Conservation (phyloP, 495 filamentous ascomycete genomes). For the Cudoniella acicularis region DNA sequence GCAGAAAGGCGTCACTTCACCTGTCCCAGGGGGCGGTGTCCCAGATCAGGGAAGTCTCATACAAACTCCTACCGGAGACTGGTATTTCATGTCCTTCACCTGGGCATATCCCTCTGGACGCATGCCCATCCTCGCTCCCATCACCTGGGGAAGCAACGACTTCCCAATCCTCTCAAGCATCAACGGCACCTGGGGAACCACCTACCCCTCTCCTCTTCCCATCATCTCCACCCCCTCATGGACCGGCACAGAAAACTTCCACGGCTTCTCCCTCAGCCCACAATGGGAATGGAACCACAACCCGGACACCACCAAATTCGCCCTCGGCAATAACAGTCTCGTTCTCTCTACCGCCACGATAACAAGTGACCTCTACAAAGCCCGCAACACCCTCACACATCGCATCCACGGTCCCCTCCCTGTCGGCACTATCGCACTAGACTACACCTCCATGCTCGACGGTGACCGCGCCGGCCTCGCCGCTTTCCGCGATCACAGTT, state of each 20-base stretch:
- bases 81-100: constrained; percentile 58
- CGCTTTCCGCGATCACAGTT: constrained; percentile 46
- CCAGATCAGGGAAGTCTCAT: constrained; percentile 57
- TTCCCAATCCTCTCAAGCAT: constrained; percentile 40
- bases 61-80: constrained; percentile 45
- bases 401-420: constrained; percentile 43
- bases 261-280: constrained; percentile 30
- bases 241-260: constrained; percentile 42
- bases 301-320: constrained; percentile 40
- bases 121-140: constrained; percentile 54
- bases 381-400: constrained; percentile 54
- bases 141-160: constrained; percentile 46
- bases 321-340: constrained; percentile 25
- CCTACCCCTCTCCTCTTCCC: constrained; percentile 41
- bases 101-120: constrained; percentile 52
- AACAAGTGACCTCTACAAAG: constrained; percentile 48
- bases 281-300: constrained; percentile 65
- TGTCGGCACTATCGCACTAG: constrained; percentile 42
- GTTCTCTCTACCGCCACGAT: constrained; percentile 46
- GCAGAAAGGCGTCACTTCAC: constrained; percentile 31
- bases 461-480: constrained; percentile 50
- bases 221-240: constrained; percentile 19
- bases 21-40: constrained; percentile 40
- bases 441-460: constrained; percentile 41
- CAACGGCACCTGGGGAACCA: constrained; percentile 40